Base-by-base conservation (phyloP, 495 filamentous ascomycete species). In the Bombardia bombarda region DNA sequence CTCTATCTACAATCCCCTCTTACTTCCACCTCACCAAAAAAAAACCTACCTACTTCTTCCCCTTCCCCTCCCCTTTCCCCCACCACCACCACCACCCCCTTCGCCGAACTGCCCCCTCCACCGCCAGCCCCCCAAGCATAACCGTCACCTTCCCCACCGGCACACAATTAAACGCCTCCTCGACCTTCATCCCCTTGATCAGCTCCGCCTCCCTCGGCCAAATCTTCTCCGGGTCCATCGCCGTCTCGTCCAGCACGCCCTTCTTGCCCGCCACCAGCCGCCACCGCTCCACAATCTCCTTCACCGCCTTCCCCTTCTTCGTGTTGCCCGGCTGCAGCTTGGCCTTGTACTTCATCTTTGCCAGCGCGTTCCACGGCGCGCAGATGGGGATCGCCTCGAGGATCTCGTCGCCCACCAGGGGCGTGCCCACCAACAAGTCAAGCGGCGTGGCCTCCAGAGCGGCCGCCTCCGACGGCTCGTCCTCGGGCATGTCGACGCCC, bases 261-360 rank as follows among this genome's bases (percentile, higher is more conserved):
- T 75, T 73, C 45, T 74, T 70, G 0, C 65, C 72, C n/a, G 66
- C 60, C 42, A 70, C 78, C 1, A 72, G 67, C 45, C 82, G 72
- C 89, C 92, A 96, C 36, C 73, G 73, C 28, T 75, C 75, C 14
- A 94, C 56, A 31, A 96, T 84, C 63, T 95, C 89, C 64, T 85
- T 85, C 19, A 95, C 79, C 13, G 90, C 92, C 60, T 95, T 98
- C 2, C 90, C 90, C 66, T 95, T 93, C 74, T 98, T 98, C 52
- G 80, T 74, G 2, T 78, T 53, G 2, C 92, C 92, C 0, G 92
- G 92, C 66, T 97, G 92, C 49, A 98, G 51, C 69, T 97, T 98
- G 16, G 77, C 84, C 56, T 87, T 85, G 67, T 94, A 96, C 65
- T 93, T 94, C 52, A 82, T 84, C 37, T 73, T 77, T 0, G 63